phyloP scores from a whole-genome alignment of 768 basidiomycete genomes.

The Leccinum uliginosum region DNA sequence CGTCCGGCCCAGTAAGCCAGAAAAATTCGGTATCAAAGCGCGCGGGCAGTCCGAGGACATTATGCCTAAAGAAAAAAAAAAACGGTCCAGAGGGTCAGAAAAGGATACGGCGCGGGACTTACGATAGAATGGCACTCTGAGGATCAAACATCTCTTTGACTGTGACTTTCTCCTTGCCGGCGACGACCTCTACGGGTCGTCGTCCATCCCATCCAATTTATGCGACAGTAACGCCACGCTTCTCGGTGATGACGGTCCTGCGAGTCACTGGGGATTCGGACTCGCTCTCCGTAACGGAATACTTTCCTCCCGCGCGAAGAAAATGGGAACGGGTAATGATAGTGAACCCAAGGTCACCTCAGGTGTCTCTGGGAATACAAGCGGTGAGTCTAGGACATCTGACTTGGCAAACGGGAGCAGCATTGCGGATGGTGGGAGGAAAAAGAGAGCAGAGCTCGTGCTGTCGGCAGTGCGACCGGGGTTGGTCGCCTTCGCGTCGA shows the following conservation, averaged over 20 bases:
- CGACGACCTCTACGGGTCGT: conserved; percentile 45
- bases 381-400: conserved; percentile 54
- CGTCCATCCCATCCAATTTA: conserved; percentile 52
- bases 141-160: conserved; percentile 54
- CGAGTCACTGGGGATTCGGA: conserved; percentile 27
- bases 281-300: conserved; percentile 29
- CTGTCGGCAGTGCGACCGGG: too few relatives aligned
- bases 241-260: conserved; percentile 42
- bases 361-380: conserved; percentile 53
- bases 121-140: conserved; percentile 52
- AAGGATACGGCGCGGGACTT: conserved; percentile 14
- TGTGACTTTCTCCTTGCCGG: conserved; percentile 47
- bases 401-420: conserved; percentile 54
- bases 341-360: conserved; percentile 43
- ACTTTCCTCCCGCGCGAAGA: conserved; percentile 23
- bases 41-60: conserved; percentile 56
- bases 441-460: not conserved
- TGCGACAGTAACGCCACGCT: conserved; percentile 38
- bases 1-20: conserved; percentile 53
- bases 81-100: not conserved
- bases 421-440: conserved; percentile 31
- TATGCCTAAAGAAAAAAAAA: conserved; percentile 40
- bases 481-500: too few relatives aligned
- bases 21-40: conserved; percentile 60
- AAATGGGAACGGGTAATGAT: conserved; percentile 42